These are phyloP conservation scores for Taphrina communis DNA, from an alignment of 1,139 yeast genomes.

Conservation along the genomic window DNA sequence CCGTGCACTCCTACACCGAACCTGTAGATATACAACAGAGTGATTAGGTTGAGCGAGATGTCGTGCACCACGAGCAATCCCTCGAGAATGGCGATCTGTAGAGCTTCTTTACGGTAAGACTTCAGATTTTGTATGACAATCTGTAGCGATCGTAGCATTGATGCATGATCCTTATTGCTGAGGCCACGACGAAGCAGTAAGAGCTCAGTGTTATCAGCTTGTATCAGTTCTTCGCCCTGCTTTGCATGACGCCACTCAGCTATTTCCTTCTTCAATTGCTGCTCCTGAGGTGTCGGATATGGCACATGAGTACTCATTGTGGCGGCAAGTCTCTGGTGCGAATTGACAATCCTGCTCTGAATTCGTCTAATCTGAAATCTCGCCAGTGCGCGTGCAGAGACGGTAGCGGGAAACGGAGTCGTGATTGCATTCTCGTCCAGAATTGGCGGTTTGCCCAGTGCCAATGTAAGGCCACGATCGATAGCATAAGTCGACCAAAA, in stretches of 20 bases:
- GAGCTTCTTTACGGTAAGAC: slow-evolving; percentile 12
- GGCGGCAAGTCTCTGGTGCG: slow-evolving; percentile 2
- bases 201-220: slow-evolving; percentile 27
- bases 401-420: slow-evolving; percentile 17
- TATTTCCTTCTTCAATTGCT: not conserved
- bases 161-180: not conserved
- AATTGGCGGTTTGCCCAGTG: slow-evolving; percentile 22
- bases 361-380: slow-evolving; percentile 31
- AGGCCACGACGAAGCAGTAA: slow-evolving; percentile 22
- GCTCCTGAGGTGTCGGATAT: slow-evolving; percentile 13
- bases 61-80: slow-evolving; percentile 31
- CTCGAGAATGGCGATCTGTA: slow-evolving; percentile 34
- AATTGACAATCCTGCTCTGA: slow-evolving; percentile 25
- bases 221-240: slow-evolving; percentile 25
- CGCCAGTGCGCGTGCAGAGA: slow-evolving; percentile 11
- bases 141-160: slow-evolving; percentile 7
- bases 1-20: slow-evolving; percentile 6
- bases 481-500: slow-evolving; percentile 32
- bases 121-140: slow-evolving; percentile 10
- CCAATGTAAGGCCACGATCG: slow-evolving; percentile 31
- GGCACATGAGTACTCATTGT: not conserved
- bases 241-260: slow-evolving; percentile 4
- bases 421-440: slow-evolving; percentile 14
- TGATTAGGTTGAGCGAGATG: slow-evolving; percentile 20
- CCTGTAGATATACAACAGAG: slow-evolving; percentile 27